A percentile compares a stretch with the other conserved stretches of the same genome.
phyloP scores from a whole-genome alignment of 768 basidiomycete species.

The Tulasnella calospora region DNA sequence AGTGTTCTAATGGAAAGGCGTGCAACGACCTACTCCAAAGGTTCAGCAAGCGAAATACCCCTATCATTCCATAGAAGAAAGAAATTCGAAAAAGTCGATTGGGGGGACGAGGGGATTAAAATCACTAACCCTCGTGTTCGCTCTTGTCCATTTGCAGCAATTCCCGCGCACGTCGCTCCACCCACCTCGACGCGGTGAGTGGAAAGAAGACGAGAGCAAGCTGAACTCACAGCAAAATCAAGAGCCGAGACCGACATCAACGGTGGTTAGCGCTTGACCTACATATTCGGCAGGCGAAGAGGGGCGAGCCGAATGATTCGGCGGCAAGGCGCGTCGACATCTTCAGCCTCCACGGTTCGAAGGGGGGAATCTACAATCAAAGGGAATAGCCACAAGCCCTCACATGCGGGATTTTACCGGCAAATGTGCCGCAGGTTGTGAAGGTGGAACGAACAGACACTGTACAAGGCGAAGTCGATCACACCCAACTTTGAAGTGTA shows the following conservation, averaged over 20 bases:
- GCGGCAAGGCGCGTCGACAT: background rate
- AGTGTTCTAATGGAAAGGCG: background rate
- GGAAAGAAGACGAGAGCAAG: background rate
- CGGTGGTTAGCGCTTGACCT: background rate
- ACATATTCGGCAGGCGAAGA: background rate
- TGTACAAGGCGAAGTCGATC: background rate
- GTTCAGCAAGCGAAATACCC: background rate
- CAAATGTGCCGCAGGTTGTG: background rate
- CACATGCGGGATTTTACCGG: background rate
- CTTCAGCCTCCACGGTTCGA: background rate
- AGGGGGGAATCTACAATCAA: background rate
- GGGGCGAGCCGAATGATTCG: background rate
- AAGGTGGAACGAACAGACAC: background rate
- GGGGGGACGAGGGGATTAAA: background rate
- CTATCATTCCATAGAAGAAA: background rate
- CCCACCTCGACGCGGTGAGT: background rate
- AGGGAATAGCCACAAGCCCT: background rate
- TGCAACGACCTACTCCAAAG: background rate
- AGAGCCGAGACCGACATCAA: background rate
- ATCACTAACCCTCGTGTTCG: background rate
- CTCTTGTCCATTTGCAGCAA: background rate
- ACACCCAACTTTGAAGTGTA: background rate
- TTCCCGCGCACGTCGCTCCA: conserved; percentile 8
- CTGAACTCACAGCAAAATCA: background rate
- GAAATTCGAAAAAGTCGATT: background rate